Evolutionary conservation across 1,284 basidiomycete genomes (phyloP), one percentile per base, ranked within the genome.

Genomic region (Pterulicium gracile): DNA sequence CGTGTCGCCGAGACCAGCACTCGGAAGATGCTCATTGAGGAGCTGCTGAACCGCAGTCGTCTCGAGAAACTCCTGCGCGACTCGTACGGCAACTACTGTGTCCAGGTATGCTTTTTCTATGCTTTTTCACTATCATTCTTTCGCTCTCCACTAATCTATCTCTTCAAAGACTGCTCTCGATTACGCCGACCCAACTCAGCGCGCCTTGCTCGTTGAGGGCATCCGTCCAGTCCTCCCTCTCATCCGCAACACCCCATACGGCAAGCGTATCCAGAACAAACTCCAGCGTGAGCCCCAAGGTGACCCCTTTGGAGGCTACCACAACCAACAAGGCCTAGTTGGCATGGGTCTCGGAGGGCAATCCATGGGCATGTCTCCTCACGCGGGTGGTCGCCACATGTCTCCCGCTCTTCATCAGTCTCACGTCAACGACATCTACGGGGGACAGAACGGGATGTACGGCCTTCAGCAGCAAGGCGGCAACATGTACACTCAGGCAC

Each of bases 251-350:
- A 97, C 93, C 3, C 93, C 93, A 2, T 97, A 97, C 58, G 93
- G 93, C 57, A 97, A 97, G 72, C 85, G 94, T 46, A 97, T 97
- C 57, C 93, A 96, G 67, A 93, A 91, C 70, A 96, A 96, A 69
- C 72, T 97, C 47, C 91, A 95, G 64, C 87, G 91, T 47, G 89
- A 94, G 67, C 27, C 27, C n/a, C 88, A 91, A 60, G 73, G 81
- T 66, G 86, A 88, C 54, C 77, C 73, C 53, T 83, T 72, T 52
- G 74, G 66, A 43, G 71, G 72, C 39, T 76, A 73, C 56, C 71
- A 76, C 51, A 73, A 71, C 54, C 81, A 80, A 56, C 76, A 76
- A 51, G 64, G 69, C n/a, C 66, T 83, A 50, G 68, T 75, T 51
- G 79, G 74, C 55, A 72, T 81, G 64, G 65, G 68, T 17, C 63